phyloP scores from a whole-genome alignment of 2,329 filamentous ascomycete species.

The Fusarium pseudonygamai region DNA sequence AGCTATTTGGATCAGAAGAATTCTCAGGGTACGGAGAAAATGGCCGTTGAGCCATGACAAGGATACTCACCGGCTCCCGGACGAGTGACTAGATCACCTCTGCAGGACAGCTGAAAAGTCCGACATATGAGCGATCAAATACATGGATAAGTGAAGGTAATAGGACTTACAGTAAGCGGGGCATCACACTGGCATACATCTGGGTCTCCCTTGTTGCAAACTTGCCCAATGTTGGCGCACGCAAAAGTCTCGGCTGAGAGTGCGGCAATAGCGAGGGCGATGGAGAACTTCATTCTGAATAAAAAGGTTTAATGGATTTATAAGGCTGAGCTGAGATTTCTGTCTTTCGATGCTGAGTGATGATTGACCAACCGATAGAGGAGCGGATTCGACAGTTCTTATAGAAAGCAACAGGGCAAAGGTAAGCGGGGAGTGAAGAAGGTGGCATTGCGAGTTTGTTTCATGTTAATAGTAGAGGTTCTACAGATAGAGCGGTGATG shows the following conservation, averaged over 20 bases:
- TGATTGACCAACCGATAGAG: not conserved
- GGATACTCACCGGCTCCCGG: not conserved
- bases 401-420: not conserved
- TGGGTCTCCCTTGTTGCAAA: not conserved
- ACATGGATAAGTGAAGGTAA: accelerated
- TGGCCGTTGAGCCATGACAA: not conserved
- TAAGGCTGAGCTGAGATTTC: not conserved
- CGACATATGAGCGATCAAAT: not conserved
- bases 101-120: not conserved
- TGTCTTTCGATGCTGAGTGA: not conserved
- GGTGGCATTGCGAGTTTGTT: not conserved
- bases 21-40: not conserved
- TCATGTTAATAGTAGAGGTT: not conserved
- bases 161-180: not conserved
- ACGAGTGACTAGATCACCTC: not conserved
- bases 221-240: not conserved
- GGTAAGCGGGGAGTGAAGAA: accelerated
- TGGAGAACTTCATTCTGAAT: not conserved
- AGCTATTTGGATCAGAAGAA: not conserved
- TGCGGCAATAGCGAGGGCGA: not conserved
- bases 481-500: not conserved
- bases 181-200: not conserved
- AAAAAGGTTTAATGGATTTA: accelerated
- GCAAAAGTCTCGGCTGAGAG: not conserved
- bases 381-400: not conserved